Conservation (phyloP, 2,329 filamentous ascomycete genomes). For the Fusarium sp. region DNA sequence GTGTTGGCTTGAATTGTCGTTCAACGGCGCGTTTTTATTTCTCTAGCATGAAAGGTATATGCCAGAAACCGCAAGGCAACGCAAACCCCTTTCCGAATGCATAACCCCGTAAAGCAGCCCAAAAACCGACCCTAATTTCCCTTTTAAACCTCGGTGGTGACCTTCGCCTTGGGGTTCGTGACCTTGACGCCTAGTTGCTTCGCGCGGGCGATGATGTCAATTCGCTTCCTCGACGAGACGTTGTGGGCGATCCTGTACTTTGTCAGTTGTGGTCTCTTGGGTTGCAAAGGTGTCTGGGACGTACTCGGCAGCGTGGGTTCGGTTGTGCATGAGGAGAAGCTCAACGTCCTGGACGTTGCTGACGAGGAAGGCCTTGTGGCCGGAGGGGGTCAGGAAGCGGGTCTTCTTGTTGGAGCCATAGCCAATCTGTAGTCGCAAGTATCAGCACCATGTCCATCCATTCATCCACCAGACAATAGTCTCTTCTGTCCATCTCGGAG, state of each 20-base stretch:
- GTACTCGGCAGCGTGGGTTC: conserved; percentile 98
- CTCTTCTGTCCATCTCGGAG: conserved; percentile 3
- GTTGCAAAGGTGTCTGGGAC: conserved; percentile 51
- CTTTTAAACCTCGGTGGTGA: conserved; percentile 89
- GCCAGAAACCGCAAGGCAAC: conserved; percentile 46
- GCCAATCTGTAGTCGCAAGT: conserved; percentile 77
- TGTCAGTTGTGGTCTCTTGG: conserved; percentile 13
- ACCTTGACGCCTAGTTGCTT: conserved; percentile 99
- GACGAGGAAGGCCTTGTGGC: conserved; percentile 99
- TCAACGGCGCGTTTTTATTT: conserved; percentile 47
- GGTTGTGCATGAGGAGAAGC: conserved; percentile 99
- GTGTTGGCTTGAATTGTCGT: conserved; percentile 37
- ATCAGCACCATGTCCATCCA: conserved; percentile 29
- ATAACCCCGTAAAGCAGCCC: conserved; percentile 47
- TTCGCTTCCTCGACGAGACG: conserved; percentile 98
- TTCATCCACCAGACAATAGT: not conserved
- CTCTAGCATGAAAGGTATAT: conserved; percentile 45
- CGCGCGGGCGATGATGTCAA: conserved; percentile 96
- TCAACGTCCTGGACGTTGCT: conserved; percentile 96
- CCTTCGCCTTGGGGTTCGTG: conserved; percentile 98
- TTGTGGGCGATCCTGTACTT: conserved; percentile 90
- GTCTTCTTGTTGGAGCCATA: conserved; percentile 99
- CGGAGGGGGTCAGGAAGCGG: conserved; percentile 97
- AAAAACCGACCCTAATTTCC: conserved; percentile 42
- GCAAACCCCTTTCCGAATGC: conserved; percentile 47